Evolutionary conservation across 2,329 filamentous ascomycete genomes (phyloP).

Genomic region (Aspergillus flavus): DNA sequence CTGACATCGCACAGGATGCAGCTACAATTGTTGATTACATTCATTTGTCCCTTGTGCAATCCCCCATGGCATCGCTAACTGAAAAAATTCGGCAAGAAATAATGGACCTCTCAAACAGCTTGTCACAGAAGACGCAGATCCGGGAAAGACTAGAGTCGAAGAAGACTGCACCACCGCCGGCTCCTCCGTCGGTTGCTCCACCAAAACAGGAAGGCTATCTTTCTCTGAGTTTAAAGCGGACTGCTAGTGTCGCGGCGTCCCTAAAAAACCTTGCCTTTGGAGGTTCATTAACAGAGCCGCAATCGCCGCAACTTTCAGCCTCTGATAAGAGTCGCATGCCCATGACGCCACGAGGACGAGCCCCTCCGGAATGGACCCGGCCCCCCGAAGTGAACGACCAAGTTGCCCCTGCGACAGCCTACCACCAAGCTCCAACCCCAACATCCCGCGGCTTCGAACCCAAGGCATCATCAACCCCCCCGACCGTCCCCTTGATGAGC

Average conservation of each 20-base stretch:
- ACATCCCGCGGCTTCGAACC: constrained; percentile 74
- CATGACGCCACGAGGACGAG: constrained; percentile 52
- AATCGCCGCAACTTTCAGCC: constrained; percentile 28
- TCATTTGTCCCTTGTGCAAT: constrained; percentile 75
- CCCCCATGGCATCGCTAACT: constrained; percentile 70
- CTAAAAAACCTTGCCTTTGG: constrained; percentile 64
- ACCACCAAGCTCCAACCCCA: constrained; percentile 76
- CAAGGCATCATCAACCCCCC: constrained; percentile 60
- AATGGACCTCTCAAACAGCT: constrained; percentile 36
- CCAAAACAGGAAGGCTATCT: constrained; percentile 64
- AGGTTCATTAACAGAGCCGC: constrained; percentile 37
- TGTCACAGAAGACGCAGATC: constrained; percentile 43
- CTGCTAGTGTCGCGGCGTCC: constrained; percentile 66
- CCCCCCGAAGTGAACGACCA: constrained; percentile 77
- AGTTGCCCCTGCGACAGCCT: constrained; percentile 65
- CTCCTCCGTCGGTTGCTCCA: constrained; percentile 52
- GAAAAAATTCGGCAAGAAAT: constrained; percentile 72
- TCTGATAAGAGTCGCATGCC: constrained; percentile 38
- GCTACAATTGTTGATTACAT: constrained; percentile 84
- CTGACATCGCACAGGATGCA: constrained; percentile 85
- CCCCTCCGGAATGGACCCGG: constrained; percentile 61
- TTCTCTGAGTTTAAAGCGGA: constrained; percentile 61
- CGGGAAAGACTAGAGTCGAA: constrained; percentile 38
- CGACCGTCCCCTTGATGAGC: constrained; percentile 75
- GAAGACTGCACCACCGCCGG: constrained; percentile 44